These are phyloP conservation scores for Phytophthora lateralis DNA, from an alignment of 352 stramenopile species.

Conservation along the genomic window DNA sequence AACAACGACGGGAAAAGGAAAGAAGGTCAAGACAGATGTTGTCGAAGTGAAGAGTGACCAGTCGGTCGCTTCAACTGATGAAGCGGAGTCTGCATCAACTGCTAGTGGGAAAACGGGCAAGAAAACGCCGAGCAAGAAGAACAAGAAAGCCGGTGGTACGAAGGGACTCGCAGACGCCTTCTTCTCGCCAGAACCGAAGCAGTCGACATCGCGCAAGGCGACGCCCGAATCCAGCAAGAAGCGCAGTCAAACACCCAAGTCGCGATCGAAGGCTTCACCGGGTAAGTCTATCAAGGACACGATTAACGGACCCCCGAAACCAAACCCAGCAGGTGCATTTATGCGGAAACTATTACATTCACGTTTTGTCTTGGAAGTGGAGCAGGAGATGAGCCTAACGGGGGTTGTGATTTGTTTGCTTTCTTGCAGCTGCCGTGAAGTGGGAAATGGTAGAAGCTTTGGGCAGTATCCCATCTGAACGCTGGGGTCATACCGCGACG, in stretches of 20 bases:
- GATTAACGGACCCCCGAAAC: conserved; percentile 11
- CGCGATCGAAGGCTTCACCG: conserved; percentile 16
- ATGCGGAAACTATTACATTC: neutral
- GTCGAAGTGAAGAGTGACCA: conserved; percentile 8
- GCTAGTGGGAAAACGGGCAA: conserved; percentile 7
- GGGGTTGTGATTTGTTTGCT: conserved; percentile 3
- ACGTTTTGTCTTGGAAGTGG: neutral
- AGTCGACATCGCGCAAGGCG: conserved; percentile 27
- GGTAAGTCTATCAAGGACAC: conserved; percentile 31
- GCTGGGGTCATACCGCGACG: conserved; percentile 92
- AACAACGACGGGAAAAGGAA: conserved; percentile 14
- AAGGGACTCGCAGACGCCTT: conserved; percentile 33
- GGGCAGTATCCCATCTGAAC: conserved; percentile 45
- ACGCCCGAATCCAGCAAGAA: conserved; percentile 56
- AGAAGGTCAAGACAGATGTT: conserved; percentile 18
- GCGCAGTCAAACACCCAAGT: conserved; percentile 35
- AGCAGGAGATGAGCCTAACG: neutral
- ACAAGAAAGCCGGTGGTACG: conserved; percentile 26
- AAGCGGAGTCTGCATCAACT: neutral
- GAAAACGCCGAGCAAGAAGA: conserved; percentile 43
- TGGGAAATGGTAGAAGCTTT: conserved; percentile 52
- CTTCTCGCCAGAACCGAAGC: conserved; percentile 56
- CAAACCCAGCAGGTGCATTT: conserved; percentile 33
- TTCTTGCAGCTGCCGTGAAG: conserved; percentile 20
- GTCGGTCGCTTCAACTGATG: conserved; percentile 9